Evolutionary conservation across 2,329 filamentous ascomycete species (phyloP), one percentile per base, ranked within the genome.

Genomic region (Simplicillium sp.): DNA sequence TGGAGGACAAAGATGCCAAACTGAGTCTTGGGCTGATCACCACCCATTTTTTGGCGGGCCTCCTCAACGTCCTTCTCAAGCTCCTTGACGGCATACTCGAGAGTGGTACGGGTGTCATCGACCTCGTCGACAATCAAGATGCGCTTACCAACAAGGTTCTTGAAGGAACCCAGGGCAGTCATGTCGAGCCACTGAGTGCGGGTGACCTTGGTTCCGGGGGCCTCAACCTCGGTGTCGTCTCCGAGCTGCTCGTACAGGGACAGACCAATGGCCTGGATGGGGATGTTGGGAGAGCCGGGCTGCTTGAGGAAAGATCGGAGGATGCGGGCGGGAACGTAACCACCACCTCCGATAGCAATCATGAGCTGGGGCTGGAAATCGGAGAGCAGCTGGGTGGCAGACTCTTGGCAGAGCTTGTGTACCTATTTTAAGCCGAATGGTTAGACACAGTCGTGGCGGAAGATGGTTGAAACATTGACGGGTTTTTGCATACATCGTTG

Each of bases 101-200:
- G 75, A 14, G 89, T 96, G 13, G 89, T 96, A 53, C 89, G 78
- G 43, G 89, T 96, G 65, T 96, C 89, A 60, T 96, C 89, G 34
- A 96, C 89, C 75, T 96, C 88, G 59, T 95, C 88, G 29, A 95
- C 88, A 48, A 95, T 94, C 50, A 95, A 71, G 46, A 95, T 80
- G 61, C 85, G 85, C 76, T 94, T 94, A 65, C 87, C 87, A 48
- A 94, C 83, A 56, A 95, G 70, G 65, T 89, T 89, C 59, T 80
- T 75, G 82, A 94, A 92, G 65, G 88, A 81, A 49, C 77, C 73
- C 36, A 95, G 75, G 37, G 82, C 83, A 49, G 75, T 85, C 46
- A 98, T 71, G 64, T 98, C 92, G 43, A 98, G 80, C 92, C 92
- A 98, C 76, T 98, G 92, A 32, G 92, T 97, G 53, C 92, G 85